Percentiles rank a stretch among this genome's conserved stretches.
These are phyloP conservation scores for Globisporangium emineosum DNA, from an alignment of 352 stramenopile species.

Conservation along the genomic window DNA sequence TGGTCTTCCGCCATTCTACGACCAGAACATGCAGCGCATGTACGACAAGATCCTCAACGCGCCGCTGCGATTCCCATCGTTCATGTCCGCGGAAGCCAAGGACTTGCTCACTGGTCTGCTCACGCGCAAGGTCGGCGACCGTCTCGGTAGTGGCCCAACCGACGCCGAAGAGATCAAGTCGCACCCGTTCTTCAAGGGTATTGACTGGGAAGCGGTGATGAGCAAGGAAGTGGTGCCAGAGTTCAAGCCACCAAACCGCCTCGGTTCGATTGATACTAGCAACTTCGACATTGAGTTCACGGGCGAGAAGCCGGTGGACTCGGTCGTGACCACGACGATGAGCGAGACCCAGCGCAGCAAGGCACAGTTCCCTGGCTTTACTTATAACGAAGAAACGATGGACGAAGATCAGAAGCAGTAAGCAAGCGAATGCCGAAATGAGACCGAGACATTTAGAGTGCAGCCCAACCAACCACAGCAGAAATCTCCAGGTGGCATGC, in stretches of 20 bases:
- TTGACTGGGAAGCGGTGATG: constrained; percentile 91
- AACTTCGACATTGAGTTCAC: constrained; percentile 96
- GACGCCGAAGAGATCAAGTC: constrained; percentile 92
- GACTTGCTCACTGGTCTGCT: constrained; percentile 82
- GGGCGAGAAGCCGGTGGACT: constrained; percentile 87
- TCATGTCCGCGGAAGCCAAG: constrained; percentile 89
- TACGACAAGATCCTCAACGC: constrained; percentile 94
- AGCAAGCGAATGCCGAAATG: constrained; percentile 10
- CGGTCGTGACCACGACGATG: constrained; percentile 89
- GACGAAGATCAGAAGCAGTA: constrained; percentile 87
- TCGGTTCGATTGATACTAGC: constrained; percentile 90
- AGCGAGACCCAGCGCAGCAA: constrained; percentile 90
- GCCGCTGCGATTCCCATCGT: constrained; percentile 83
- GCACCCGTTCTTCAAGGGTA: constrained; percentile 91
- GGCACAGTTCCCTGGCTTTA: constrained; percentile 88
- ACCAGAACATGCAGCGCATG: constrained; percentile 94
- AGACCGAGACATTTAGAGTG: constrained; percentile 10
- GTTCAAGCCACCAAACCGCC: constrained; percentile 89
- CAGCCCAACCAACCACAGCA: background rate
- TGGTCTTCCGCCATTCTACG: constrained; percentile 91
- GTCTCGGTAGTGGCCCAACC: constrained; percentile 81
- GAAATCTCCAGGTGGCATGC: constrained; percentile 1
- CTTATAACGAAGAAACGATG: constrained; percentile 88
- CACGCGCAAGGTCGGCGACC: constrained; percentile 83
- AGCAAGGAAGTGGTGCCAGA: constrained; percentile 87